phyloP scores from a whole-genome alignment of 768 basidiomycete species.

The Tephrocybe sp. region DNA sequence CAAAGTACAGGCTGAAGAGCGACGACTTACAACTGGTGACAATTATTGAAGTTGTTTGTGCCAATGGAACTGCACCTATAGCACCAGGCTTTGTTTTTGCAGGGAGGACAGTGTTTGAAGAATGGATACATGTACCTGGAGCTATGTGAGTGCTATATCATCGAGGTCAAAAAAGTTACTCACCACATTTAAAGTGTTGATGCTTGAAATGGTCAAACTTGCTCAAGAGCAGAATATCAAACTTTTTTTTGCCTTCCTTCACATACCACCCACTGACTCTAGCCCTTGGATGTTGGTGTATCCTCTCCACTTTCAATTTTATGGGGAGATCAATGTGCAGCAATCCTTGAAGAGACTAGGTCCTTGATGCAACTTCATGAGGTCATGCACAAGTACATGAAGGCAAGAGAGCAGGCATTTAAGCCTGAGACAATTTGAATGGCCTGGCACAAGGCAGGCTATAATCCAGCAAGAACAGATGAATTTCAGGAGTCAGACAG shows the following conservation, averaged over 20 bases:
- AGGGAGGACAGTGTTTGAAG: constrained; percentile 25
- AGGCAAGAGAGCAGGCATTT: background rate
- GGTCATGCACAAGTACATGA: background rate
- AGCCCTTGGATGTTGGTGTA: constrained; percentile 36
- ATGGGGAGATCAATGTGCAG: too few relatives aligned
- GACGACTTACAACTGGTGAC: constrained; percentile 41
- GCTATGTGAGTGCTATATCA: constrained; percentile 15
- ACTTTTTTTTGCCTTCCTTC: too few relatives aligned
- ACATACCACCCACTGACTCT: too few relatives aligned
- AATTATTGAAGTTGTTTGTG: constrained; percentile 38
- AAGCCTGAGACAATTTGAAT: background rate
- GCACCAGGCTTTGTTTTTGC: constrained; percentile 35
- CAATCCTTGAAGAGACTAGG: background rate
- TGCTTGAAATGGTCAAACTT: constrained; percentile 19
- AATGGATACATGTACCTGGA: constrained; percentile 17
- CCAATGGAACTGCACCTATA: constrained; percentile 31
- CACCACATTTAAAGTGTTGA: constrained; percentile 26
- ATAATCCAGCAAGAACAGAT: background rate
- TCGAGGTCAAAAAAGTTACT: constrained; percentile 4
- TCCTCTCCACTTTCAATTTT: too few relatives aligned
- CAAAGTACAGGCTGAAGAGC: constrained; percentile 23
- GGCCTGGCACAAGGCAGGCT: background rate
- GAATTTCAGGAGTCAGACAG: constrained; percentile 4
- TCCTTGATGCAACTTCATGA: background rate
- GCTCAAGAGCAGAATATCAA: constrained; percentile 15